These are phyloP conservation scores for Echites panduratus DNA, from an alignment of 257 asterid species.

Conservation along the genomic window DNA sequence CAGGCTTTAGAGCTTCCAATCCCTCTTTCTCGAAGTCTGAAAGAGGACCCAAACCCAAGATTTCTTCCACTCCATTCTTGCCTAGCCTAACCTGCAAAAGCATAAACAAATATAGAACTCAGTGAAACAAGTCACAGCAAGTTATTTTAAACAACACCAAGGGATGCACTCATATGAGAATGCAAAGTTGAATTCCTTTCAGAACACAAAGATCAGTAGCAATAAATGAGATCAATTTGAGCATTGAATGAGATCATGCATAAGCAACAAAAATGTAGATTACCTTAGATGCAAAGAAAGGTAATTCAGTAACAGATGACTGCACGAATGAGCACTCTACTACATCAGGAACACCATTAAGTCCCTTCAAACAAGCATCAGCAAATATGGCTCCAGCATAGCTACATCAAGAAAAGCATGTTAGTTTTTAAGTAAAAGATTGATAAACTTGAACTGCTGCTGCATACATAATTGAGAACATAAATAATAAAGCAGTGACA, in stretches of 20 bases:
- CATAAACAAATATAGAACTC: too few species aligned
- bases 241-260: background rate
- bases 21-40: conserved; percentile 67
- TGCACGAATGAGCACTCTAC: conserved; percentile 73
- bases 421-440: conserved; percentile 2
- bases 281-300: conserved; percentile 84
- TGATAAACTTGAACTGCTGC: background rate
- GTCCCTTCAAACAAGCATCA: conserved; percentile 92
- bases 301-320: conserved; percentile 62
- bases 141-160: too few species aligned
- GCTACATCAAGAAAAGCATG: conserved; percentile 28
- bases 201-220: background rate
- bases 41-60: conserved; percentile 55
- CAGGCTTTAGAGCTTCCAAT: conserved; percentile 60
- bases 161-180: too few species aligned
- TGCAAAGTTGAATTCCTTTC: too few species aligned
- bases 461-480: background rate
- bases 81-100: conserved; percentile 62
- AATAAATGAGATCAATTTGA: background rate
- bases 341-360: conserved; percentile 81
- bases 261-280: background rate
- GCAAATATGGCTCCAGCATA: conserved; percentile 92
- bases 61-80: conserved; percentile 76
- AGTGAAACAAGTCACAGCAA: background rate
- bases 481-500: background rate